Evolutionary conservation across 1,284 basidiomycete species (phyloP).

Genomic region (Inonotus hispidus): DNA sequence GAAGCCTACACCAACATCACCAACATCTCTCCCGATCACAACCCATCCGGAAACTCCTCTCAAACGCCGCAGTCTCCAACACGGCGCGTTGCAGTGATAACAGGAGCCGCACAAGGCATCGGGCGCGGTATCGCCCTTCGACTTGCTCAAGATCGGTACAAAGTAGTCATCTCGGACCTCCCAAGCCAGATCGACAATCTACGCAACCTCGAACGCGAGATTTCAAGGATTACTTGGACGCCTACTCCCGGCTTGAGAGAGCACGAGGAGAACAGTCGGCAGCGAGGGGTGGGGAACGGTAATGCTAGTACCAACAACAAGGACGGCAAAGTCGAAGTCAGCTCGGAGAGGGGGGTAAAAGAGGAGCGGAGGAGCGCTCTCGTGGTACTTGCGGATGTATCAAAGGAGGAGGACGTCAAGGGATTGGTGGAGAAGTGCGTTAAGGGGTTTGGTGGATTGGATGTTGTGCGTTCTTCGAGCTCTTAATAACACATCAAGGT

Average conservation of each 20-base stretch:
- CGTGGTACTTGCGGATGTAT: conserved; percentile 14
- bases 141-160: conserved; percentile 20
- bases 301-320: no score
- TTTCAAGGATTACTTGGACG: not conserved
- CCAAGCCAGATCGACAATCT: not conserved
- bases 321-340: no score
- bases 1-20: no score
- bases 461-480: conserved; percentile 14
- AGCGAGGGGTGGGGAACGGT: no score
- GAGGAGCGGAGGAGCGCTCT: not conserved
- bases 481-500: no score
- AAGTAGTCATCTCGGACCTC: conserved; percentile 20
- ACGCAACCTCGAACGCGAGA: not conserved
- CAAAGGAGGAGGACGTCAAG: conserved; percentile 14
- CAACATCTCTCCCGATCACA: no score
- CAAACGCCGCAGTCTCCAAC: not conserved
- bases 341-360: not conserved
- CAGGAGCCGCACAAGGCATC: conserved; percentile 24
- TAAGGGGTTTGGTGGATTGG: conserved; percentile 14
- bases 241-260: not conserved
- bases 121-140: conserved; percentile 19
- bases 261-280: no score
- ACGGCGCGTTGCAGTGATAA: conserved; percentile 9
- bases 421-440: conserved; percentile 14
- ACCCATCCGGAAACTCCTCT: no score